Evolutionary conservation across 1,139 yeast species (phyloP), one percentile per base, ranked within the genome.

Genomic region (Diutina mesorugosa): DNA sequence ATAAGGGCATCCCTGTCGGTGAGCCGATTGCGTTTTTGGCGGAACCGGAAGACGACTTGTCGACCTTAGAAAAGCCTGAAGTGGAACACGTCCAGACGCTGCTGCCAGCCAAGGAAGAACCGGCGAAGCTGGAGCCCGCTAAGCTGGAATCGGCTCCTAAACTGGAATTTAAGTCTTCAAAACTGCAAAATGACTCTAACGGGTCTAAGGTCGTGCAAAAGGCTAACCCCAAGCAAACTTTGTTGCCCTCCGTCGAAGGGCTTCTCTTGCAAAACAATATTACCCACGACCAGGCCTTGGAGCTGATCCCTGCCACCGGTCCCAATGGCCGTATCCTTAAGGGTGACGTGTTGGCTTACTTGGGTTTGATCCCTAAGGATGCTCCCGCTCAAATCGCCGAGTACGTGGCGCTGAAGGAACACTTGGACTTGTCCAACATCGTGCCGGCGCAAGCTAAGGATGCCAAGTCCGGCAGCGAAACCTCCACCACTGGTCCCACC

Each of bases 281-380:
- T 60, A 77, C 91, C 1, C 69, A 70, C 58, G 85, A 80, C 54
- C 90, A 86, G 18, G 97, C 97, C 0, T 62, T 87, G 41, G 67
- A 72, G 21, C 81, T 85, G 61, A 89, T 93, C 62, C 76, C 80
- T 45, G 95, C 97, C 7, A 79, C 96, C 1, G 99, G 98, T 14
- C 95, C 96, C 46, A 78, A 83, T 59, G 98, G 97, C 21, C 80
- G 96, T 65, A 69, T 93, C 55, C 76, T 90, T 62, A 88, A 87
- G 72, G 98, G 98, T 60, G 99, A 93, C 68, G 90, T 91, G 1
- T 78, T 91, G 62, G 95, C 96, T 0, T 84, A 81, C 66, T 68
- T 91, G 58, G 97, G 98, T 32, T 69, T 79, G 60, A 87, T 91
- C 58, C 69, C 87, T 16, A 65, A 73, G 55, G 82, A 79, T 7